Conservation (phyloP, 2,329 filamentous ascomycete species). For the Fusarium verticillioides region DNA sequence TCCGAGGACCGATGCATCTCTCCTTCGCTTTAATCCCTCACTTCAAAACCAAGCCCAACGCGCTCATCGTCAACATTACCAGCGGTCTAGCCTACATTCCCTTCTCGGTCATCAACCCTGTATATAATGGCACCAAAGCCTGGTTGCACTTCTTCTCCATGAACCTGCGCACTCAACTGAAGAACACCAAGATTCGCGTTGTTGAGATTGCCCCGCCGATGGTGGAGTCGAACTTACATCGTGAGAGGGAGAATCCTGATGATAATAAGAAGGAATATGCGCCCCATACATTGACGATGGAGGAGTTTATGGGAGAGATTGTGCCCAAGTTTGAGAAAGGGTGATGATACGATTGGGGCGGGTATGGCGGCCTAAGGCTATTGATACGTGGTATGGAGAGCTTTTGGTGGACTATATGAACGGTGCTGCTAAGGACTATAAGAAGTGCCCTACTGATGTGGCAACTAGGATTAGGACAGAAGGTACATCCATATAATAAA, state of each 20-base stretch:
- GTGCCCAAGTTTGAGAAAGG: slow-evolving; percentile 56
- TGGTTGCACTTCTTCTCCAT: slow-evolving; percentile 68
- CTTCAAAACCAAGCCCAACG: slow-evolving; percentile 54
- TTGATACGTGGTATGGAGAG: slow-evolving; percentile 57
- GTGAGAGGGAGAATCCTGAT: slow-evolving; percentile 65
- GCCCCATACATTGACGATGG: slow-evolving; percentile 53
- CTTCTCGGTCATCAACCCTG: slow-evolving; percentile 63
- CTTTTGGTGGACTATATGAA: slow-evolving; percentile 48
- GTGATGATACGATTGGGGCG: slow-evolving; percentile 60
- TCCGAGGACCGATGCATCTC: slow-evolving; percentile 68
- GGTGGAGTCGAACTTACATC: slow-evolving; percentile 65
- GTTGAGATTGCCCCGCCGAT: slow-evolving; percentile 67
- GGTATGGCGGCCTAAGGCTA: slow-evolving; percentile 53
- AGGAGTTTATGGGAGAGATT: slow-evolving; percentile 65
- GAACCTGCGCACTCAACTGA: slow-evolving; percentile 63
- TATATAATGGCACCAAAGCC: slow-evolving; percentile 70
- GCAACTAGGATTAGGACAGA: not conserved
- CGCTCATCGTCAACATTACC: slow-evolving; percentile 64
- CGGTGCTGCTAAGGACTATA: slow-evolving; percentile 3
- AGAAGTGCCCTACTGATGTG: not conserved
- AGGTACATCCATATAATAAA: not conserved
- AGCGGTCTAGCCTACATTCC: slow-evolving; percentile 65
- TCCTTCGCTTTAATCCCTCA: slow-evolving; percentile 60
- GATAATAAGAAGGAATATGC: slow-evolving; percentile 70
- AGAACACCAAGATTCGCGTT: slow-evolving; percentile 55